Evolutionary conservation across 768 basidiomycete species (phyloP), one percentile per base, ranked within the genome.

Genomic region (Hemileccinum impolitum): DNA sequence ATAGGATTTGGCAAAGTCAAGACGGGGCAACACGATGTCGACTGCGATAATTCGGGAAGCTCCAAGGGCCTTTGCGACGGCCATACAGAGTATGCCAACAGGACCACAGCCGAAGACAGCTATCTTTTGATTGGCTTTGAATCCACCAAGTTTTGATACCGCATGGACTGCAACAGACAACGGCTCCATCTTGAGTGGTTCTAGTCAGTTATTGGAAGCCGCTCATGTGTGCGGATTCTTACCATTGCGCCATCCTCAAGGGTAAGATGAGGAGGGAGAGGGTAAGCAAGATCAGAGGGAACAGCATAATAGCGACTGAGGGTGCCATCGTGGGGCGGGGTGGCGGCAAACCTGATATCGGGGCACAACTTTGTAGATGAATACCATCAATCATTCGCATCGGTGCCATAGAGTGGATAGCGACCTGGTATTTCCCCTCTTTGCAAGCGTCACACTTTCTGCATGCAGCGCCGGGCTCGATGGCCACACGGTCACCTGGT

Each of bases 161-260:
- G 92, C 86, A 67, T 97, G 94, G 12, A 96, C 79, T 4, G 83
- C 95, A 21, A 97, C 95, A 19, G 94, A 84, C 35, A 97, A 80
- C 5, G 95, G 95, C 67, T 97, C 95, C 74, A 96, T 93, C 90
- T 92, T 50, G 17, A 40, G 19, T 4, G 23, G 21, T 50, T 36
- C 25, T 36, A 28, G n/a, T 52, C 15, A 55, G 40, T 42, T 38
- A 44, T 17, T 14, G 28, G 39, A 42, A 51, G 28, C 4, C 3
- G 17, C 13, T 30, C 19, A n/a, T 25, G 17, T 25, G 2, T 21
- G 34, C 6, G 15, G 6, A 31, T n/a, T 51, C 72, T 43, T 48
- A 89, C 89, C 90, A 97, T 88, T 6, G 95, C 94, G 28, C 94
- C 95, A 64, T 98, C 94, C 67, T 95, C 94, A 13, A 95, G 79